Conservation (phyloP, 2,329 filamentous ascomycete species). For the Neospermospora avenae region DNA sequence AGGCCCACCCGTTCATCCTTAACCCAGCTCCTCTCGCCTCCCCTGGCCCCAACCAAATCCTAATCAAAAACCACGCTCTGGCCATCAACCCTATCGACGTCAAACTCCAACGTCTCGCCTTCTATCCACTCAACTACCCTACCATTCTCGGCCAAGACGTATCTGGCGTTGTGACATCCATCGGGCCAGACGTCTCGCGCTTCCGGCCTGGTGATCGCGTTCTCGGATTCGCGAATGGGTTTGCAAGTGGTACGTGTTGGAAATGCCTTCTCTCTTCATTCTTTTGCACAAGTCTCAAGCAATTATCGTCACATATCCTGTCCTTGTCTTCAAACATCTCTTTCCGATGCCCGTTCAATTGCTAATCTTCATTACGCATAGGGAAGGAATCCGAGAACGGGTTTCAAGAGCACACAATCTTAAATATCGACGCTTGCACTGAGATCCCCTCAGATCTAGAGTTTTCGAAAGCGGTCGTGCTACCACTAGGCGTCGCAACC, state of each 20-base stretch:
- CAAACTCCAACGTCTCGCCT: background rate
- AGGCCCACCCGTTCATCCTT: conserved; percentile 35
- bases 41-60: conserved; percentile 37
- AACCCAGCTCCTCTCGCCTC: conserved; percentile 36
- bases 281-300: no score
- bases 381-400: conserved; percentile 26
- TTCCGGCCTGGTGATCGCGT: conserved; percentile 27
- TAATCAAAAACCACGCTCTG: conserved; percentile 38
- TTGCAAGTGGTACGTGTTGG: conserved; percentile 40
- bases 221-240: conserved; percentile 34
- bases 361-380: no score
- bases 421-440: conserved; percentile 22
- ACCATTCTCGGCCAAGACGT: background rate
- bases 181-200: background rate
- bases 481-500: conserved; percentile 36
- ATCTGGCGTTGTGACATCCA: background rate
- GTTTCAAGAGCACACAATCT: conserved; percentile 30
- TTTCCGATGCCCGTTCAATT: no score
- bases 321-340: no score
- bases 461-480: conserved; percentile 36
- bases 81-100: conserved; percentile 43
- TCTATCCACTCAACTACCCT: background rate
- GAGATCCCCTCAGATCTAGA: conserved; percentile 32
- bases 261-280: no score
- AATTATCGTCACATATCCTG: no score